Base-by-base conservation (phyloP, 2,329 filamentous ascomycete genomes). In the Cladobotryum mycophilum region DNA sequence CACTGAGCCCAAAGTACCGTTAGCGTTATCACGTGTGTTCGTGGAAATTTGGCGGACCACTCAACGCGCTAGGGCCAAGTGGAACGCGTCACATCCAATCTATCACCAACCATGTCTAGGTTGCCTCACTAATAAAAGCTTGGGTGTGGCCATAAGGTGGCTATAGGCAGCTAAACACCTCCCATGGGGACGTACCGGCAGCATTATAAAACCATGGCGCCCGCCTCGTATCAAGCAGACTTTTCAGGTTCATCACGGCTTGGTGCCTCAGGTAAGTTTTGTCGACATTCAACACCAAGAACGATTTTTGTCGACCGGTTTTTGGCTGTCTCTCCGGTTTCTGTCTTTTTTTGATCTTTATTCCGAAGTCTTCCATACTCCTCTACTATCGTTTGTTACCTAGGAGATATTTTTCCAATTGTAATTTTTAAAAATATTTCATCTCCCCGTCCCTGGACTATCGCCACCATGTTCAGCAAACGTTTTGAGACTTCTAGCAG, bases 401-500 rank as follows among this genome's bases (percentile, higher is more conserved):
- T 30, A 18, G 36, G n/a, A 14, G n/a, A 13, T n/a, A 20, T 38
- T 9, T 18, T 2, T 17, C 34, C 14, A 20, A 18, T 12, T 34
- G 43, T 43, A n/a, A 43, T 43, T 42, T 17, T 5, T 43, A 13
- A 17, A 17, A n/a, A 42, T 47, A 34, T 33, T 41, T 42, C 30
- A 9, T 20, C 33, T 30, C 43, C 50, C 50, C 5, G 2, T 17
- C 33, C 1, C 11, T 8, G 9, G 34, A 35, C 15, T 14, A 34
- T 5, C 20, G 40, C 47, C 59, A 61, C 54, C 34, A 80, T 78
- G 78, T 80, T 78, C 51, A 58, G 59, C 58, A 71, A 70, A 62
- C 71, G 72, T 53, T 68, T 69, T 46, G 73, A 78, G 37, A 62
- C 64, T 34, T 69, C 70, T 33, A 74, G 58, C 69, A 76, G 69